Evolutionary conservation across 352 stramenopile genomes (phyloP), one percentile per base, ranked within the genome.

Genomic region (Globisporangium abappressorium): DNA sequence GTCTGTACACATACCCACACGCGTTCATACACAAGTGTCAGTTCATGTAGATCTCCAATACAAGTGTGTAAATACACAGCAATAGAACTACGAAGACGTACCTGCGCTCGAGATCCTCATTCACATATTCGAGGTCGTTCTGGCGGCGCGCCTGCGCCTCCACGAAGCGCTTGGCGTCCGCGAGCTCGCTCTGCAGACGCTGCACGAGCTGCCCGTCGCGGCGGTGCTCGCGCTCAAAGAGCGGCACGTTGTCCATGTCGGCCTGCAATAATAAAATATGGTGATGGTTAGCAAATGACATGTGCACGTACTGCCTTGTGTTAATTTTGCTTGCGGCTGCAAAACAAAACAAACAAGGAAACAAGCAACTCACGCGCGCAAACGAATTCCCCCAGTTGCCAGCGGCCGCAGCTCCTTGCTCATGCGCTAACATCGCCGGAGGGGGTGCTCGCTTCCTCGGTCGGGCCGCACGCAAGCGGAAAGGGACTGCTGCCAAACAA

Each of bases 91-190:
- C 49, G 14, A 36, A 66, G 22, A 22, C 57, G 62, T 59, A 84
- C 73, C 88, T 78, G 15, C 86, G 83, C 65, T 95, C 88, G 43
- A 95, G 75, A 61, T 95, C 88, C 64, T 95, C 88, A 64, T 94
- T 94, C 64, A 95, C 86, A 58, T 93, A 93, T 64, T 94, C 88
- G 38, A 95, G 75, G 63, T 95, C 88, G 67, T 94, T 94, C 71
- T 94, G 88, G 55, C 86, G 84, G 11, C 85, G 69, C 51, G 85
- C 86, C 70, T 95, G 88, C 54, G 83, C 85, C 68, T 94, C 88
- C 36, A 94, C 73, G 64, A 93, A 91, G 65, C 85, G 86, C 79
- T 94, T 94, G 64, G 85, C 84, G 64, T 95, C 88, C 22, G 84
- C 77, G 53, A 95, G 77, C 68, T 95, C 88, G 67, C 89, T 93